These are phyloP conservation scores for Musa itinerans DNA, from an alignment of 176 grass and related monocot species.

Conservation along the genomic window DNA sequence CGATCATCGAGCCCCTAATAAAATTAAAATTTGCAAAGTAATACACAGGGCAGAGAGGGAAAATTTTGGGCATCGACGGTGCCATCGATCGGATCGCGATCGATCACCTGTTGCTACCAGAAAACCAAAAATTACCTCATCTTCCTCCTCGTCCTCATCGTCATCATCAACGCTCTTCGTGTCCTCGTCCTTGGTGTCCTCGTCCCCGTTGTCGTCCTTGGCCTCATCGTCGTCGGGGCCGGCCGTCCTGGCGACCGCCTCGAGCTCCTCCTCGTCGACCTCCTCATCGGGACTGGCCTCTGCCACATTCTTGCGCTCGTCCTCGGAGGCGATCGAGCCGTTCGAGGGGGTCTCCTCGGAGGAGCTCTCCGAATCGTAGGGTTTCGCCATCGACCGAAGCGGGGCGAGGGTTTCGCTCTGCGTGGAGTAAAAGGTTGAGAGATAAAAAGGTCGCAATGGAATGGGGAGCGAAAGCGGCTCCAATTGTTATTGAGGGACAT, in stretches of 20 bases:
- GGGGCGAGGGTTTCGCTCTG: constrained; percentile 6
- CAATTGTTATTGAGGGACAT: not conserved
- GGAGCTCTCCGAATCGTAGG: constrained; percentile 2
- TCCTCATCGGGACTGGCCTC: constrained; percentile 9
- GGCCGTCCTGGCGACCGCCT: constrained; percentile 5
- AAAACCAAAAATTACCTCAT: not conserved
- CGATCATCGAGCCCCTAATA: not conserved
- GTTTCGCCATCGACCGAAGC: constrained; percentile 9
- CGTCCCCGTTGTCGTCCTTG: constrained; percentile 1
- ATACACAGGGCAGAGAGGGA: no score
- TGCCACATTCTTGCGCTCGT: constrained; percentile 1
- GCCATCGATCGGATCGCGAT: not conserved
- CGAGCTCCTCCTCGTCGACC: constrained; percentile 18
- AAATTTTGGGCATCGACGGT: not conserved
- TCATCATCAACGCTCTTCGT: not conserved
- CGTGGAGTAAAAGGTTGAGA: not conserved
- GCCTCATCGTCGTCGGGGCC: constrained; percentile 8
- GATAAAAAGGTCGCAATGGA: not conserved
- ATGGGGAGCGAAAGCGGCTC: not conserved
- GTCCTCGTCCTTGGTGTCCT: not conserved
- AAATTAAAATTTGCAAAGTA: not conserved
- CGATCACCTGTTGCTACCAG: no score
- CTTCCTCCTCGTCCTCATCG: not conserved
- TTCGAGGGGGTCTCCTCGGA: constrained; percentile 13
- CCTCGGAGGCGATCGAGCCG: constrained; percentile 14